Evolutionary conservation across 78 protist species (phyloP), one percentile per base, ranked within the genome.

Genomic region (Dictyostelium citrinum): DNA sequence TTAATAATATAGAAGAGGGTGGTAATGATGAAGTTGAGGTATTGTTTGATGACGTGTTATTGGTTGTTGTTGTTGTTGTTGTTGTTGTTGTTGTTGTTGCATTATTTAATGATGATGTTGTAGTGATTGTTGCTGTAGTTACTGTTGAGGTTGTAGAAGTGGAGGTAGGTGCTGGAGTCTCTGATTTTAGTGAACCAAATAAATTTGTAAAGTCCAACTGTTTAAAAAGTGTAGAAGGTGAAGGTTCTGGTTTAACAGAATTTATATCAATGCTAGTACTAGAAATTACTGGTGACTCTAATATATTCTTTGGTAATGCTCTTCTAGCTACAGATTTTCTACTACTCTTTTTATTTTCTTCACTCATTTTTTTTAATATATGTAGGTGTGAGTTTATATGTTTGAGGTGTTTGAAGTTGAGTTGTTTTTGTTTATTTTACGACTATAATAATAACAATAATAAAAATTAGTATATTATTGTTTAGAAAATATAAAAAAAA

Each of bases 251-350:
- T 55, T 55, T 55, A 55, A 55, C 27, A 20, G 64, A 55, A 55
- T 20, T 55, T 55, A 55, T 55, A 55, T 55, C 64, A 14, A 55
- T 55, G 27, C 64, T 55, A 14, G 81, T 39, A 39, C 81, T 64
- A 14, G 80, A 39, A 49, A 88, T 88, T 17, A 79, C 29, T 9
- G 93, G 93, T 11, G 93, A 88, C 22, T 88, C 93, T 9, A 88
- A 67, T 20, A 88, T 88, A 60, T 68, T 58, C 70, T 88, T 88
- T 29, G 93, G 93, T 78, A 88, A 72, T 22, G 93, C 93, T 27
- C 85, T 88, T 46, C 93, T 22, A 22, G 93, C 93, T 45, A 88
- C 81, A 24, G 86, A 76, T 46, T 88, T 88, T 67, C 93, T 76
- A 64, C 85, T 75, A 77, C 85, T 75, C 12, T n/a, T 71, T 33